A percentile compares a stretch with the other conserved stretches of the same genome.
Evolutionary conservation across 2,329 filamentous ascomycete species (phyloP).

Genomic region (Plectosphaerella sp.): DNA sequence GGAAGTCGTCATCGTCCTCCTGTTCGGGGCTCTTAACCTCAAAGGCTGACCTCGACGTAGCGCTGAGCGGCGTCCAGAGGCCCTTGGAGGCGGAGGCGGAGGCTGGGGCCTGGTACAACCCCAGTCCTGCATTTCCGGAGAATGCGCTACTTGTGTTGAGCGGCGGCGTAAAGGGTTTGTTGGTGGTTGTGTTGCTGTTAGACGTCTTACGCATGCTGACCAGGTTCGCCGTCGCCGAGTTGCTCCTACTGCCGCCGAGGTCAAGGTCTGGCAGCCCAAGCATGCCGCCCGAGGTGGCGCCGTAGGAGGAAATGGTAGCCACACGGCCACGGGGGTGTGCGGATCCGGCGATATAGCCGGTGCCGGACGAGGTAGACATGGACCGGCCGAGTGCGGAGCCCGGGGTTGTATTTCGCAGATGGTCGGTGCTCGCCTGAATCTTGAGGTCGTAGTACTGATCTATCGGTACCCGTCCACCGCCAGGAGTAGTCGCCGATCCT

Average conservation of each 20-base stretch:
- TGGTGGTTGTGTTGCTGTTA: not conserved
- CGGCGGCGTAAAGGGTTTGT: constrained; percentile 9
- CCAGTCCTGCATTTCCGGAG: not conserved
- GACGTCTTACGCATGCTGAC: constrained; percentile 27
- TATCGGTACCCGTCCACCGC: constrained; percentile 34
- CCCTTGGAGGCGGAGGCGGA: constrained; percentile 25
- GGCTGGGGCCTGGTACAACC: not conserved
- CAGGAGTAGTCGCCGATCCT: constrained; percentile 11
- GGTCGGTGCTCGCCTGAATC: constrained; percentile 70
- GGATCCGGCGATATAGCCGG: constrained; percentile 18
- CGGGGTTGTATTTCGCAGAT: constrained; percentile 49
- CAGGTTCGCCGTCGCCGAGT: constrained; percentile 37
- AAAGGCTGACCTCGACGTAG: constrained; percentile 16
- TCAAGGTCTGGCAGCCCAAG: not conserved
- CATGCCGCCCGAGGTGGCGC: constrained; percentile 17
- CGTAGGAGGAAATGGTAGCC: constrained; percentile 13
- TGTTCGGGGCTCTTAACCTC: constrained; percentile 28
- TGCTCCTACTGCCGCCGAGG: constrained; percentile 37
- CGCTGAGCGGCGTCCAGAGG: constrained; percentile 38
- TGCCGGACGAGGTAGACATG: constrained; percentile 27
- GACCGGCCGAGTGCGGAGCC: constrained; percentile 22
- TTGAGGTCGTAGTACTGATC: constrained; percentile 68
- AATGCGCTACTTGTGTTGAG: constrained; percentile 15
- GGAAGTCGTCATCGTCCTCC: constrained; percentile 43
- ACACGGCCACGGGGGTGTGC: constrained; percentile 30